These are phyloP conservation scores for Acacia crassicarpa DNA, from an alignment of 306 rosid species.

Conservation along the genomic window DNA sequence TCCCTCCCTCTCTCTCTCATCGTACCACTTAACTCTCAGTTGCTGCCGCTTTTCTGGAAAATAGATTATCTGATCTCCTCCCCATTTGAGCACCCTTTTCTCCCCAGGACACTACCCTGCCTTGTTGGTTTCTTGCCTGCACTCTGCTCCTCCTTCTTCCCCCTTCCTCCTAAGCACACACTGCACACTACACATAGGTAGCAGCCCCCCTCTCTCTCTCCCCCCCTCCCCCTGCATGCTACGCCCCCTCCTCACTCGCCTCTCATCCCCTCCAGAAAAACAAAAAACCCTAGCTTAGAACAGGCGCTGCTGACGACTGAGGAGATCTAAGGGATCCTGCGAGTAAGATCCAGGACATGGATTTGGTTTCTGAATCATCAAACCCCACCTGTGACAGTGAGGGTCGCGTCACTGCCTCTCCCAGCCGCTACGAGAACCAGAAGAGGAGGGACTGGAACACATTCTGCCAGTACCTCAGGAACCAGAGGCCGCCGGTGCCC, in stretches of 20 bases:
- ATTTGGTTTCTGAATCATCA: conserved; percentile 54
- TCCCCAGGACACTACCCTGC: background rate
- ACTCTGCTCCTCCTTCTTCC: background rate
- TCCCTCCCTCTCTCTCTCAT: background rate
- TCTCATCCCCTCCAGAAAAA: background rate
- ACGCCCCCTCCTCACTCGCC: background rate
- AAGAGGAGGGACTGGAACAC: conserved; percentile 97
- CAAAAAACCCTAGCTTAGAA: background rate
- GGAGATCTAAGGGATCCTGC: conserved; percentile 14
- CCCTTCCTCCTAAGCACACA: background rate
- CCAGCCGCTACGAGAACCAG: conserved; percentile 86
- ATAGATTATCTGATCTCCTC: background rate
- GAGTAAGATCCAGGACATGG: conserved; percentile 33
- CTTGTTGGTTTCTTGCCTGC: background rate
- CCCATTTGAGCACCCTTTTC: background rate
- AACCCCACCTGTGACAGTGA: background rate
- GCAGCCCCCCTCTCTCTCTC: background rate
- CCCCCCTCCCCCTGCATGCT: background rate
- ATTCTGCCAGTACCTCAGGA: conserved; percentile 82
- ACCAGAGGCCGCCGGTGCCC: conserved; percentile 83
- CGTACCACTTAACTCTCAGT: conserved; percentile 40
- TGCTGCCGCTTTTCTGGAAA: conserved; percentile 36
- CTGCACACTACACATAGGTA: background rate
- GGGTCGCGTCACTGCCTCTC: background rate
- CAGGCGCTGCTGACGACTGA: no score